Conservation (phyloP, 805 yeast genomes). For the Wickerhamomyces rabaulensis region DNA sequence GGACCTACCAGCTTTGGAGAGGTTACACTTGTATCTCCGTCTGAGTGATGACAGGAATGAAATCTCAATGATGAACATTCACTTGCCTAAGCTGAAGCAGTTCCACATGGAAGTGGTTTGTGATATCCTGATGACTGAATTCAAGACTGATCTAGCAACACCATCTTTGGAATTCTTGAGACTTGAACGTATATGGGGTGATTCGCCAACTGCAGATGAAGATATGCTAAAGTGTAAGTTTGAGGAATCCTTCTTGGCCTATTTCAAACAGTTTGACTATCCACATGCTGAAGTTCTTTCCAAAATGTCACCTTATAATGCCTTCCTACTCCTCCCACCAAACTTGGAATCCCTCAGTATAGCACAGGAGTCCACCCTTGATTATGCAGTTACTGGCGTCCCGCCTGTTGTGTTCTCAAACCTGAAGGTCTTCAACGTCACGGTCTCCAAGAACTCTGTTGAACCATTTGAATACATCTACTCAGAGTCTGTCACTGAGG, state of each 20-base stretch:
- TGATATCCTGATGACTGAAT: background rate
- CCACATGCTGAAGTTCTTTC: background rate
- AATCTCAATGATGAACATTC: background rate
- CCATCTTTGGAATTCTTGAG: background rate
- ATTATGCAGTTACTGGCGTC: background rate
- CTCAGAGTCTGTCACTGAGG: background rate
- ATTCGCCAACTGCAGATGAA: background rate
- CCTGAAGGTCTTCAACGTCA: background rate
- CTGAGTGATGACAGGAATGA: background rate
- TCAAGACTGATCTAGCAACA: background rate
- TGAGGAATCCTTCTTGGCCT: background rate
- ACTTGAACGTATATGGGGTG: background rate
- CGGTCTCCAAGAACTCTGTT: background rate
- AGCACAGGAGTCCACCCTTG: background rate
- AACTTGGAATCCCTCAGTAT: background rate
- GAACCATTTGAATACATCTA: background rate
- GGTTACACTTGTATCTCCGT: background rate
- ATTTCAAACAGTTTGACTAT: background rate
- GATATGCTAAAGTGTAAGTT: background rate
- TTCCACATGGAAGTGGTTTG: background rate
- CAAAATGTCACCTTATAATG: background rate
- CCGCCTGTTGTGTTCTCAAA: background rate
- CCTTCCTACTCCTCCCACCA: background rate
- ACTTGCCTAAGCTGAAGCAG: background rate
- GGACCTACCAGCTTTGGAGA: background rate